Conservation (phyloP, 805 yeast species). For the Ogataea nitratoaversa region DNA sequence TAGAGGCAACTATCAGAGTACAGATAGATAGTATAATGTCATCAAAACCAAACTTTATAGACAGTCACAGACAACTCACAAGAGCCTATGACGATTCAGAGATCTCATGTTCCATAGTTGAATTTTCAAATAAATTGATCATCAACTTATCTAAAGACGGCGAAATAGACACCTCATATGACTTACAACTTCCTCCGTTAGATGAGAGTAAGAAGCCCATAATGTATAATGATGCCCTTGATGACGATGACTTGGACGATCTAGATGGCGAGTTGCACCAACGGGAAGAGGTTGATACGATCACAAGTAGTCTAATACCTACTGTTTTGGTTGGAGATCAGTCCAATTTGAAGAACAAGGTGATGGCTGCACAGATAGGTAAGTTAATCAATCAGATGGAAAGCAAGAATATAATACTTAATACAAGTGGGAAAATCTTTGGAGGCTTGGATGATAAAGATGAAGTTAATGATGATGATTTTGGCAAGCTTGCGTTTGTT, state of each 20-base stretch:
- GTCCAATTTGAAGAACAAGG: constrained; percentile 41
- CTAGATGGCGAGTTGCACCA: constrained; percentile 28
- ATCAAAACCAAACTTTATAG: constrained; percentile 6
- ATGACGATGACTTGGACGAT: constrained; percentile 16
- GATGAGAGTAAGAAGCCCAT: constrained; percentile 14
- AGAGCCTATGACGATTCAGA: constrained; percentile 7
- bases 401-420: constrained; percentile 39
- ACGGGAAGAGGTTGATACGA: constrained; percentile 2
- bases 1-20: not conserved
- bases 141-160: constrained; percentile 40
- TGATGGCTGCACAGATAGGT: constrained; percentile 47
- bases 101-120: constrained; percentile 22
- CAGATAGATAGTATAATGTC: not conserved
- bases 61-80: constrained; percentile 10
- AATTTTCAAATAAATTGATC: constrained; percentile 37
- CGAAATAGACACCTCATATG: constrained; percentile 45
- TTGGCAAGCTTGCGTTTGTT: constrained; percentile 36
- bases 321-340: constrained; percentile 41
- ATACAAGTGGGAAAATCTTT: constrained; percentile 46
- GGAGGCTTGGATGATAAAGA: constrained; percentile 21
- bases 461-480: constrained; percentile 35
- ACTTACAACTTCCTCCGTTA: constrained; percentile 31
- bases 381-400: constrained; percentile 32
- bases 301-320: constrained; percentile 18
- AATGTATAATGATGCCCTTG: constrained; percentile 7